phyloP scores from a whole-genome alignment of 2,329 filamentous ascomycete genomes.

The Fusarium avenaceum region DNA sequence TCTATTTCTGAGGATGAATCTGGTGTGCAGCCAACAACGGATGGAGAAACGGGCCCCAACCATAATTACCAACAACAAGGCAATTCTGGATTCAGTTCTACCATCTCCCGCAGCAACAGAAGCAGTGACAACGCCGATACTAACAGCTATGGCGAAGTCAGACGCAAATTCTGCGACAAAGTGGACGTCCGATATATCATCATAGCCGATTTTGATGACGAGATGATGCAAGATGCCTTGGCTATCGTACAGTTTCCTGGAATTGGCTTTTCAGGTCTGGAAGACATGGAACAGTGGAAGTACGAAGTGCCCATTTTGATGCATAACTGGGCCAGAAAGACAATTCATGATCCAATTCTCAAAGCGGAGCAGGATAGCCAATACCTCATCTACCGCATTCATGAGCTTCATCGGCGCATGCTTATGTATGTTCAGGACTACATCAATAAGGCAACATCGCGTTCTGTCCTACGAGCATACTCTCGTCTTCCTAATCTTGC shows the following conservation, averaged over 20 bases:
- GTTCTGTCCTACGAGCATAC: slow-evolving; percentile 1
- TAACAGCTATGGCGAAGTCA: background rate
- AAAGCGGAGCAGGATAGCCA: background rate
- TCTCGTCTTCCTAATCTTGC: background rate
- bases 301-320: background rate
- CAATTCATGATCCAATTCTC: background rate
- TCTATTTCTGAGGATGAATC: too few relatives aligned
- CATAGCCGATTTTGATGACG: slow-evolving; percentile 3
- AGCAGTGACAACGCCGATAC: background rate
- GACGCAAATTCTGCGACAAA: background rate
- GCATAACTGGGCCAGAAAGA: background rate
- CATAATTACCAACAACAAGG: too few relatives aligned
- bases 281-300: background rate
- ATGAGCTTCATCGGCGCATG: background rate
- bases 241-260: background rate
- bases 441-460: slow-evolving; percentile 8
- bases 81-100: too few relatives aligned
- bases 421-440: slow-evolving; percentile 16
- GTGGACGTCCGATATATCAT: background rate
- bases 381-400: background rate
- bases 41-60: too few relatives aligned
- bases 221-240: slow-evolving; percentile 18
- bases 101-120: background rate
- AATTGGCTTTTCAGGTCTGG: background rate
- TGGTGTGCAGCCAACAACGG: too few relatives aligned